phyloP scores from a whole-genome alignment of 345 rosid genomes.

The Eucalyptus microcorys region DNA sequence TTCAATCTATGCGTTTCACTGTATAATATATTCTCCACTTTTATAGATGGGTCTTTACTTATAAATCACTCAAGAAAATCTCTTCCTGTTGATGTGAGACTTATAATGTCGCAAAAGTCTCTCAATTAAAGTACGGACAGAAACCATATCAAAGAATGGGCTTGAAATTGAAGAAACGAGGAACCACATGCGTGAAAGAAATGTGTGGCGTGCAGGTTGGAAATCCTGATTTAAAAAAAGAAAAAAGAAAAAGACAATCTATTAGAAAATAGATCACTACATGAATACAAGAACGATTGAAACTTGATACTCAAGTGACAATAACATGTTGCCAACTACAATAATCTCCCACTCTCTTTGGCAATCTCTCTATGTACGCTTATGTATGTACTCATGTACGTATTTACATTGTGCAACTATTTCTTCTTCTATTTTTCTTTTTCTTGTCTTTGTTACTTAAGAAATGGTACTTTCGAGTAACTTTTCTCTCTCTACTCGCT shows the following conservation, averaged over 20 bases:
- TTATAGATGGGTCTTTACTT: not conserved
- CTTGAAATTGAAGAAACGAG: not conserved
- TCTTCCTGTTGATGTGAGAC: not conserved
- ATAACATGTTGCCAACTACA: not conserved
- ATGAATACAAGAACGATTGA: not conserved
- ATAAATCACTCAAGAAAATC: not conserved
- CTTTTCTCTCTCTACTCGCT: not conserved
- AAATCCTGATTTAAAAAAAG: not conserved
- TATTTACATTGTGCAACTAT: not conserved
- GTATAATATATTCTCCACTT: not conserved
- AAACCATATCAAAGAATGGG: not conserved
- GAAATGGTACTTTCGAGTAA: not conserved
- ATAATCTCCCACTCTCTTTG: not conserved
- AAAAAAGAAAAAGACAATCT: not conserved
- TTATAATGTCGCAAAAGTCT: not conserved
- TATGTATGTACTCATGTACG: not conserved
- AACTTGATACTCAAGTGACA: not conserved
- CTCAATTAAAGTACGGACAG: not conserved
- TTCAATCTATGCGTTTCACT: not conserved
- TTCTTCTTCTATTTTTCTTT: not conserved
- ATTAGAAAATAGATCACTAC: not conserved
- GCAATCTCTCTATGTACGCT: not conserved
- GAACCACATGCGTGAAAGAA: not conserved
- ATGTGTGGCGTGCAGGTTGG: not conserved
- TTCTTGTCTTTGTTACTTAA: not conserved